Evolutionary conservation across 2,329 filamentous ascomycete species (phyloP).

Genomic region (Exutisphaerella laricina): DNA sequence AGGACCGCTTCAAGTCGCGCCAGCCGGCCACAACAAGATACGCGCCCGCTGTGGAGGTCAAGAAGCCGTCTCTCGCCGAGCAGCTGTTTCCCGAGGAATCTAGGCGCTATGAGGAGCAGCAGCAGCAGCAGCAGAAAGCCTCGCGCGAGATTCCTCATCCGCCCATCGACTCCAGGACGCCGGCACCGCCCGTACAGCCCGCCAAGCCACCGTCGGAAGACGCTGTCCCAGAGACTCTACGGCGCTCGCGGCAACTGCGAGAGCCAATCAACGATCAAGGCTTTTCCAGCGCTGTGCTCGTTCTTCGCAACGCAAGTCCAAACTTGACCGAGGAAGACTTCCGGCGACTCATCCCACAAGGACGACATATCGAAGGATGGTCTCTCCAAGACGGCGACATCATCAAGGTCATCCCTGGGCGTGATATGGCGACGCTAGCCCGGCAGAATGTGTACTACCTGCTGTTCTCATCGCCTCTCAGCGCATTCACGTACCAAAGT

Average conservation of each 20-base stretch:
- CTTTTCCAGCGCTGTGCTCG: constrained; percentile 38
- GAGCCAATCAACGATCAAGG: constrained; percentile 24
- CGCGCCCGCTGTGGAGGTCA: too few relatives aligned
- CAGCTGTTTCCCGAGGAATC: constrained; percentile 53
- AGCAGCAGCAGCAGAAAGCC: constrained; percentile 16
- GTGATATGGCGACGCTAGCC: constrained; percentile 58
- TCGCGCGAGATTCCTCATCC: constrained; percentile 33
- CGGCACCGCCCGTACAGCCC: neutral
- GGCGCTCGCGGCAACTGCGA: neutral
- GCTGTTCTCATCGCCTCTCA: constrained; percentile 56
- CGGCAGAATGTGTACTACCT: constrained; percentile 63
- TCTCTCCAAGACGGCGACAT: constrained; percentile 50
- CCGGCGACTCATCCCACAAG: constrained; percentile 57
- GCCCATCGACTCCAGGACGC: constrained; percentile 19
- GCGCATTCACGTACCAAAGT: constrained; percentile 57
- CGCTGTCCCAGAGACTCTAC: neutral
- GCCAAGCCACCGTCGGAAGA: neutral
- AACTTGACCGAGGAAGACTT: constrained; percentile 65
- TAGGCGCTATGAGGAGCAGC: constrained; percentile 24
- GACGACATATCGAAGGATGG: constrained; percentile 63
- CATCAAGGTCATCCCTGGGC: constrained; percentile 55
- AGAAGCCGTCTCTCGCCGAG: constrained; percentile 38
- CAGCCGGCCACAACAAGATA: too few relatives aligned
- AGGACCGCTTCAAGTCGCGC: too few relatives aligned
- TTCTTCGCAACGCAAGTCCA: constrained; percentile 54